These are phyloP conservation scores for Daldinia sp. DNA, from an alignment of 2,329 filamentous ascomycete genomes.

Conservation along the genomic window DNA sequence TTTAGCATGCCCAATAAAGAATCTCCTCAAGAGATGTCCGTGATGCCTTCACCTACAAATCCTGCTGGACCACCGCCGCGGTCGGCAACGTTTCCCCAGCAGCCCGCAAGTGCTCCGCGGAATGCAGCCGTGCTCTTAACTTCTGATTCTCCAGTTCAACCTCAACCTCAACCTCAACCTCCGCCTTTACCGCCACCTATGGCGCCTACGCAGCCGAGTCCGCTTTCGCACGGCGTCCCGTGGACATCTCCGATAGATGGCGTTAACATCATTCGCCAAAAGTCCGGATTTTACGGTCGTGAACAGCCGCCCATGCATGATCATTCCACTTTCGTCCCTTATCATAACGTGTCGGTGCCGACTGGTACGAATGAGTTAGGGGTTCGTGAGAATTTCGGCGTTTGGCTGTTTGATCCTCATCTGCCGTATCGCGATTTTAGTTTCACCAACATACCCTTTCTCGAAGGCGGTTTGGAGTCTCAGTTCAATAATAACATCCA, in stretches of 20 bases:
- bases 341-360: constrained; percentile 51
- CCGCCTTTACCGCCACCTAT: constrained; percentile 43
- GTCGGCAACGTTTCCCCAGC: constrained; percentile 44
- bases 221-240: constrained; percentile 45
- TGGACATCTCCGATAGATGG: constrained; percentile 55
- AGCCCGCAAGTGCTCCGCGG: constrained; percentile 55
- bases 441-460: constrained; percentile 60
- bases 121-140: constrained; percentile 62
- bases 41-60: constrained; percentile 47
- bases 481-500: constrained; percentile 64
- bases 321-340: constrained; percentile 53
- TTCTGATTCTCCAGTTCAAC: constrained; percentile 54
- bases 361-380: constrained; percentile 53
- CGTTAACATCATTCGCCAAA: constrained; percentile 55
- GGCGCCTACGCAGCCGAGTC: constrained; percentile 39
- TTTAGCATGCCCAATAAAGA: constrained; percentile 56
- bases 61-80: constrained; percentile 42
- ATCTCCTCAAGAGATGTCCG: constrained; percentile 41
- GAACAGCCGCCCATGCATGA: constrained; percentile 48
- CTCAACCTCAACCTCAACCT: too few species aligned
- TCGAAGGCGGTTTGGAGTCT: constrained; percentile 64
- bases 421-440: constrained; percentile 58
- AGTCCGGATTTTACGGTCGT: constrained; percentile 54
- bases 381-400: constrained; percentile 59
- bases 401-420: constrained; percentile 65